These are phyloP conservation scores for Euclidium syriacum DNA, from an alignment of 345 rosid species.

Conservation along the genomic window DNA sequence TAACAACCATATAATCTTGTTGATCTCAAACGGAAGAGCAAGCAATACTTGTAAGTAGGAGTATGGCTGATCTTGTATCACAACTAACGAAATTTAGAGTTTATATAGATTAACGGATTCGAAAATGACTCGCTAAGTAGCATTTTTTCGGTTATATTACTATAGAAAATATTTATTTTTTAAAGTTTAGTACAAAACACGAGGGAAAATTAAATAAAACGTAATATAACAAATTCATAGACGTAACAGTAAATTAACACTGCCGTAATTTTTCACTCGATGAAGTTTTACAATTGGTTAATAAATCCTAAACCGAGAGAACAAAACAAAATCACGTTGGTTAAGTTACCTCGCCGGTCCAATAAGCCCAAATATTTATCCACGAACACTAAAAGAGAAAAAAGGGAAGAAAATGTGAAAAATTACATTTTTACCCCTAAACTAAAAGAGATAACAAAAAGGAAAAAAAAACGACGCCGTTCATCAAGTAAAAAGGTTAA, in stretches of 20 bases:
- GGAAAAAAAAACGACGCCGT: not conserved
- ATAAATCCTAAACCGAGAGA: constrained; percentile 11
- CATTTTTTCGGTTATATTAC: too few relatives aligned
- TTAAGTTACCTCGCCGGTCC: constrained; percentile 16
- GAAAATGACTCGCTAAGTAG: too few relatives aligned
- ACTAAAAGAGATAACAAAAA: not conserved
- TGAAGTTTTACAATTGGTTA: constrained; percentile 7
- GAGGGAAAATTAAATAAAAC: too few relatives aligned
- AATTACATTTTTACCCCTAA: constrained; percentile 27
- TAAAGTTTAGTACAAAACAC: too few relatives aligned
- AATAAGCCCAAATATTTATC: not conserved
- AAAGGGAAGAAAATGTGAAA: constrained; percentile 5
- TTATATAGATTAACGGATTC: too few relatives aligned
- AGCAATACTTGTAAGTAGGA: too few relatives aligned
- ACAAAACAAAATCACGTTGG: constrained; percentile 3
- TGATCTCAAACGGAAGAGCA: too few relatives aligned
- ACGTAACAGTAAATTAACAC: not conserved
- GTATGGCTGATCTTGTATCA: too few relatives aligned
- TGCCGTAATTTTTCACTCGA: not conserved
- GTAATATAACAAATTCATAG: too few relatives aligned
- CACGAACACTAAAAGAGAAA: constrained; percentile 9
- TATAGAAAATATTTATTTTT: too few relatives aligned
- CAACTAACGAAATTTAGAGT: too few relatives aligned
- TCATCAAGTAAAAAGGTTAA: constrained; percentile 49
- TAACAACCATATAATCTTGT: too few relatives aligned